Evolutionary conservation across 2,329 filamentous ascomycete species (phyloP).

Genomic region (Trichoderma asperellum): DNA sequence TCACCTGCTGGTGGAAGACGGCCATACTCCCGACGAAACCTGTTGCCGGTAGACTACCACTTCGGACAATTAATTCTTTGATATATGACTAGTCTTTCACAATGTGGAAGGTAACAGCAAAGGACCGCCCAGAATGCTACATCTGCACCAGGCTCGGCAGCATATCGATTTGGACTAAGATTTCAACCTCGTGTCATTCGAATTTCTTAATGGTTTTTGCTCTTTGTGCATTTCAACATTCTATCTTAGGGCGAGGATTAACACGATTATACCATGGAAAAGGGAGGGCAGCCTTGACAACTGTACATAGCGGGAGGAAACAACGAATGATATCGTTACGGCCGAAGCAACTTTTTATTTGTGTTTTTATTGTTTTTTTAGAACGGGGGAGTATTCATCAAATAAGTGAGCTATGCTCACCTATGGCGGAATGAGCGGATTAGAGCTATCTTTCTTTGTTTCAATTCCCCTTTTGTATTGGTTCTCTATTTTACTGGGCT

Average conservation of each 20-base stretch:
- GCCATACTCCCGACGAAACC: neutral
- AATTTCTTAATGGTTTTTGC: neutral
- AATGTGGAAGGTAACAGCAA: neutral
- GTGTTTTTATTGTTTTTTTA: neutral
- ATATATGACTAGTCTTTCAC: neutral
- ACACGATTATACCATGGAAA: slow-evolving; percentile 2
- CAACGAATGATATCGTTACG: slow-evolving; percentile 13
- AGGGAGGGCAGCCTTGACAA: neutral
- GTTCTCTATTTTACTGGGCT: neutral
- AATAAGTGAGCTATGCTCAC: slow-evolving; percentile 6
- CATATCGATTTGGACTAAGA: neutral
- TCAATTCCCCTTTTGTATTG: neutral
- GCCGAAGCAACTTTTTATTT: slow-evolving; percentile 1
- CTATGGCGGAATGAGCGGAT: slow-evolving; percentile 12
- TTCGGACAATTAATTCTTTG: neutral
- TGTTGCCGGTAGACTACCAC: neutral
- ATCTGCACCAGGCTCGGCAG: neutral
- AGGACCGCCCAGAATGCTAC: neutral
- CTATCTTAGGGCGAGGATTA: neutral
- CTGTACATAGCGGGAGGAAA: slow-evolving; percentile 6
- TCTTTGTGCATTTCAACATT: slow-evolving; percentile 5
- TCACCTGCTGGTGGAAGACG: neutral
- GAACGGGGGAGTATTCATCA: neutral
- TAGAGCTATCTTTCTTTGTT: slow-evolving; percentile 2
- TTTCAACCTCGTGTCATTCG: neutral